These are phyloP conservation scores for Cladorrhinum sp. DNA, from an alignment of 2,329 filamentous ascomycete species.

Conservation along the genomic window DNA sequence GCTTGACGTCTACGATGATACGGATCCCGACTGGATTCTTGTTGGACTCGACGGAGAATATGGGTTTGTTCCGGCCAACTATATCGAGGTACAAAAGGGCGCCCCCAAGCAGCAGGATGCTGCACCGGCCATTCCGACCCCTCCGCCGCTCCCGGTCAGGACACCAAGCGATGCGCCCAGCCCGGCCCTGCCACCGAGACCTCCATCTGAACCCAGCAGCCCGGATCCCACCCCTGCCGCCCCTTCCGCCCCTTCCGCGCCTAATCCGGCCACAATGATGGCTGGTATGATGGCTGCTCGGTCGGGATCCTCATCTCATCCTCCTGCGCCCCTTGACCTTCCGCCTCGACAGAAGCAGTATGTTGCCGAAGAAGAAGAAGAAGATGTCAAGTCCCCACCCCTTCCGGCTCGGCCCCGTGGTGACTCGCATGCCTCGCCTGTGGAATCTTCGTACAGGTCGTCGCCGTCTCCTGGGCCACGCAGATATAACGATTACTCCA, in stretches of 20 bases:
- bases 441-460: conserved; percentile 25
- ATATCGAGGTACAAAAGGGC: conserved; percentile 70
- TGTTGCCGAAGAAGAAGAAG: conserved; percentile 66
- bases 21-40: conserved; percentile 95
- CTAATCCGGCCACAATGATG: conserved; percentile 52
- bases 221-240: conserved; percentile 27
- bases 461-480: conserved; percentile 31
- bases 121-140: conserved; percentile 31
- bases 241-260: conserved; percentile 28
- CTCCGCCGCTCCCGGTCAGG: conserved; percentile 45
- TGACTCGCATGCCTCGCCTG: conserved; percentile 41
- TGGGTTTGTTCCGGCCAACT: conserved; percentile 94
- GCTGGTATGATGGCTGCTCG: conserved; percentile 55
- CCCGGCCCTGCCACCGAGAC: conserved; percentile 40
- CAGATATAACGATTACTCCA: conserved; percentile 36
- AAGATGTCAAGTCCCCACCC: conserved; percentile 56
- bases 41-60: conserved; percentile 81
- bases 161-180: conserved; percentile 37
- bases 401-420: conserved; percentile 63
- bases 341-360: conserved; percentile 53
- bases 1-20: conserved; percentile 81
- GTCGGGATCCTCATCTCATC: conserved; percentile 40
- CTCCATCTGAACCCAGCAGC: conserved; percentile 32
- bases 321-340: conserved; percentile 49
- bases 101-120: conserved; percentile 40